Conservation (phyloP, 495 filamentous ascomycete genomes). For the Podospora pseudocomata region DNA sequence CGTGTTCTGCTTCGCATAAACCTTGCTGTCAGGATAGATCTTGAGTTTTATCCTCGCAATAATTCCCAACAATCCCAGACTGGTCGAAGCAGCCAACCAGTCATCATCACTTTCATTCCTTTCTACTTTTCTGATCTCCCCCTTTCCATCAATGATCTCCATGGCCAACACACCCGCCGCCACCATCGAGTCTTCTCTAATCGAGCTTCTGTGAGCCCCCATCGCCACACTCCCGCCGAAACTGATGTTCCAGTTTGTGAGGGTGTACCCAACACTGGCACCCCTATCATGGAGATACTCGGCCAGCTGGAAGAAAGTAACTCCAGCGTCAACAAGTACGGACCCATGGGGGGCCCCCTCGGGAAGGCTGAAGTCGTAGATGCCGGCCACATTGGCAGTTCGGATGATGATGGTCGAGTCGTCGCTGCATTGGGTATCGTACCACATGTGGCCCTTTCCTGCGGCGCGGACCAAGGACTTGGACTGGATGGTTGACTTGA, state of each 20-base stretch:
- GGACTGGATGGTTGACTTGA: conserved; percentile 34
- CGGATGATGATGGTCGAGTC: conserved; percentile 43
- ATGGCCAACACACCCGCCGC: conserved; percentile 46
- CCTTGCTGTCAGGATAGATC: conserved; percentile 47
- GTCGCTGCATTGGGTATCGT: conserved; percentile 50
- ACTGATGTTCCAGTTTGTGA: conserved; percentile 53
- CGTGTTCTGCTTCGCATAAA: conserved; percentile 47
- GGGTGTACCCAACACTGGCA: conserved; percentile 46
- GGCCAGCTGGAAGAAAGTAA: conserved; percentile 50
- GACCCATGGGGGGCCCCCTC: conserved; percentile 34
- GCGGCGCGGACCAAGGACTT: conserved; percentile 41
- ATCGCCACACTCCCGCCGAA: conserved; percentile 49
- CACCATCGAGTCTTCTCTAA: conserved; percentile 50
- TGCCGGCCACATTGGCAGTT: conserved; percentile 43
- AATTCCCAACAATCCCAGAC: conserved; percentile 43
- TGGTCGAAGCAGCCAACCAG: conserved; percentile 50
- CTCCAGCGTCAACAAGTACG: conserved; percentile 47
- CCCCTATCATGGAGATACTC: conserved; percentile 43
- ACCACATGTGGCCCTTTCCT: conserved; percentile 51
- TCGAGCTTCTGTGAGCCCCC: conserved; percentile 46
- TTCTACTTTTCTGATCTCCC: conserved; percentile 39
- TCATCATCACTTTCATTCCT: conserved; percentile 40
- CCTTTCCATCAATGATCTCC: conserved; percentile 47
- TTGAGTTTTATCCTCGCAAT: conserved; percentile 46
- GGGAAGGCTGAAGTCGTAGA: conserved; percentile 38